Conservation (phyloP, 495 filamentous ascomycete species). For the Aspergillus bertholletiae region DNA sequence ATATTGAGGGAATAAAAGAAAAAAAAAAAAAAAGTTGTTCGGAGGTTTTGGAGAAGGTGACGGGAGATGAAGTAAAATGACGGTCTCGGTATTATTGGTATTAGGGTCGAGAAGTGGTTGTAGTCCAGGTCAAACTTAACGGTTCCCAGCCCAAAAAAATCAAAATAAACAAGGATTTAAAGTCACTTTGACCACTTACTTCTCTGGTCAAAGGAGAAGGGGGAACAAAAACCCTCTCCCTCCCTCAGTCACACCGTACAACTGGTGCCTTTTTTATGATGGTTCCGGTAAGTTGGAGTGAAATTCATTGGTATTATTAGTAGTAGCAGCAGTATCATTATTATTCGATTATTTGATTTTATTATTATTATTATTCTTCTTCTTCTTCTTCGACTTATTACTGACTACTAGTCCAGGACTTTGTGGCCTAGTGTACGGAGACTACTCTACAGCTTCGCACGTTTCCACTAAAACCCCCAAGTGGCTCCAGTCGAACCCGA, state of each 20-base stretch:
- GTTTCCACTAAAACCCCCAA: slow-evolving; percentile 15
- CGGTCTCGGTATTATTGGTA: not conserved
- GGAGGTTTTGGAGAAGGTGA: not conserved
- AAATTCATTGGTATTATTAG: slow-evolving; percentile 9
- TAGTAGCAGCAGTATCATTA: slow-evolving; percentile 6
- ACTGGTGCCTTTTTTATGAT: not conserved
- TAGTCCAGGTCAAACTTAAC: too few species aligned
- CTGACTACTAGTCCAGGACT: slow-evolving; percentile 1
- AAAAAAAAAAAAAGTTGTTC: slow-evolving; percentile 2
- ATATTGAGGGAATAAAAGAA: not conserved
- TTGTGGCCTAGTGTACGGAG: slow-evolving; percentile 1
- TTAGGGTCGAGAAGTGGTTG: not conserved
- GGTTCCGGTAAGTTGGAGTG: not conserved
- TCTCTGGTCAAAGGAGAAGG: not conserved
- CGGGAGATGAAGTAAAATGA: slow-evolving; percentile 1
- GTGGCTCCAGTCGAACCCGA: slow-evolving; percentile 25
- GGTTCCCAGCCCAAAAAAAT: slow-evolving; percentile 10
- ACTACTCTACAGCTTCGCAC: slow-evolving; percentile 12
- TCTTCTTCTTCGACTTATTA: not conserved
- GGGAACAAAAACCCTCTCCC: too few species aligned
- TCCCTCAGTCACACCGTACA: not conserved
- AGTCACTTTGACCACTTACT: not conserved
- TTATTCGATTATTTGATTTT: slow-evolving; percentile 3
- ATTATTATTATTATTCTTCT: slow-evolving; percentile 2
- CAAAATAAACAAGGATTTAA: slow-evolving; percentile 3